Percentiles rank a stretch among this genome's conserved stretches.
Conservation (phyloP, 108 stramenopile genomes). For the Fragilaria crotonensis region DNA sequence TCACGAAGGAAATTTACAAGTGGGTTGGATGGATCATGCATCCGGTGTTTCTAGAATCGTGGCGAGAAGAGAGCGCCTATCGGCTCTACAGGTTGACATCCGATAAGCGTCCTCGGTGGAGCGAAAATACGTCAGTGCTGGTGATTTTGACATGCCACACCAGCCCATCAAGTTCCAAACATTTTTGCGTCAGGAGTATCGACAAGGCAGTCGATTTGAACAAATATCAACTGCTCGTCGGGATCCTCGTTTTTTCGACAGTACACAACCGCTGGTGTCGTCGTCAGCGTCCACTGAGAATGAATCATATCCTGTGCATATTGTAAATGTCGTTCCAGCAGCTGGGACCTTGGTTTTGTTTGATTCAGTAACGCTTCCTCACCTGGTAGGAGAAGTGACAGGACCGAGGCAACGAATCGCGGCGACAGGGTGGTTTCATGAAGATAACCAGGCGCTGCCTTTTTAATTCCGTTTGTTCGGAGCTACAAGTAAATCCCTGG, state of each 20-base stretch:
- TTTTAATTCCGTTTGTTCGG: too few species aligned
- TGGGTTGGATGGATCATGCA: conserved; percentile 37
- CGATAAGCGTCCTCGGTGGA: conserved; percentile 22
- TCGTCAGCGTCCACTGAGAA: not conserved
- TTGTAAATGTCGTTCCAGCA: conserved; percentile 27
- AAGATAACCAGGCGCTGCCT: conserved; percentile 49
- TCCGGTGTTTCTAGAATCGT: conserved; percentile 15
- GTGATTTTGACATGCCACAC: conserved; percentile 30
- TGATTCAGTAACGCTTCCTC: conserved; percentile 46
- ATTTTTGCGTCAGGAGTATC: conserved; percentile 21
- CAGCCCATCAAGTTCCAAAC: conserved; percentile 30
- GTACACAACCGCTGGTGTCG: not conserved
- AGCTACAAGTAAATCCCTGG: too few species aligned
- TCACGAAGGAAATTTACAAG: conserved; percentile 45
- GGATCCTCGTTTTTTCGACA: conserved; percentile 25
- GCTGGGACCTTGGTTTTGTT: conserved; percentile 43
- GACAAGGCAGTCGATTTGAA: too few species aligned
- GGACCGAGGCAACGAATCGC: conserved; percentile 34
- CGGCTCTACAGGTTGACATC: conserved; percentile 16
- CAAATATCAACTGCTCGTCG: conserved; percentile 29
- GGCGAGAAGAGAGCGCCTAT: conserved; percentile 7
- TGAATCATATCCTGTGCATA: too few species aligned
- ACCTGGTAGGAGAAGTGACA: conserved; percentile 32
- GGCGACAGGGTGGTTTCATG: conserved; percentile 52
- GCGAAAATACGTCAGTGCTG: conserved; percentile 10